These are phyloP conservation scores for Dictyophora rubrovolvata DNA, from an alignment of 768 basidiomycete genomes.

Conservation along the genomic window DNA sequence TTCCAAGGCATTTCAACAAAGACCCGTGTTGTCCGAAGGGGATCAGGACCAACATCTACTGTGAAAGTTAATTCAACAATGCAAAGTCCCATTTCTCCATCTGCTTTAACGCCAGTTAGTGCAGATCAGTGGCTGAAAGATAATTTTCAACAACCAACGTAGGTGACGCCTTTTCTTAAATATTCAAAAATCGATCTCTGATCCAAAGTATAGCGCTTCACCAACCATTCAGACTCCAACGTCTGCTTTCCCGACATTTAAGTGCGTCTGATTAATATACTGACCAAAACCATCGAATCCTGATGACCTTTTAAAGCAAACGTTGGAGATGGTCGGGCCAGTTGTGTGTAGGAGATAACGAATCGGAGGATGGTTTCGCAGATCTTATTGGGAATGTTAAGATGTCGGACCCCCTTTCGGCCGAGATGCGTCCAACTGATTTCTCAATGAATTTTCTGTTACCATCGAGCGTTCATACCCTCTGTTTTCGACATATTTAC, in stretches of 20 bases:
- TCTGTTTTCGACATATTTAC: slow-evolving; percentile 1
- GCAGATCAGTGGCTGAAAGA: slow-evolving; percentile 4
- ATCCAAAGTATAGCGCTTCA: neutral
- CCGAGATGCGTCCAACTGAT: neutral
- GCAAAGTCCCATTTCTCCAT: neutral
- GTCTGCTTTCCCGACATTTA: neutral
- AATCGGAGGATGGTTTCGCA: slow-evolving; percentile 2
- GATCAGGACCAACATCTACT: neutral
- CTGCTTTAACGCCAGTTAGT: neutral
- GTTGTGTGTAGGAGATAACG: slow-evolving; percentile 1
- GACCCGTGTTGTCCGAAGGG: neutral
- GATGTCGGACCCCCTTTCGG: slow-evolving; percentile 1
- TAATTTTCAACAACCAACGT: neutral
- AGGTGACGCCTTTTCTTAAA: neutral
- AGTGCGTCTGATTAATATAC: neutral
- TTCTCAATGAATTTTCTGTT: neutral
- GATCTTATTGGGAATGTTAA: neutral
- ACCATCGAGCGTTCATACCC: neutral
- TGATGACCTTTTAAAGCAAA: slow-evolving; percentile 2
- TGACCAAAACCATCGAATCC: too few relatives aligned
- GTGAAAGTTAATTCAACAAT: neutral
- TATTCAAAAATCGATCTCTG: neutral
- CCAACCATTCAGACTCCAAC: neutral
- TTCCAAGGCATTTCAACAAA: slow-evolving; percentile 3
- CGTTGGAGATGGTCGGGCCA: slow-evolving; percentile 6